Percentiles rank a stretch among this genome's conserved stretches.
Evolutionary conservation across 1,139 yeast genomes (phyloP).

Genomic region (Saccharomyces hybrid): DNA sequence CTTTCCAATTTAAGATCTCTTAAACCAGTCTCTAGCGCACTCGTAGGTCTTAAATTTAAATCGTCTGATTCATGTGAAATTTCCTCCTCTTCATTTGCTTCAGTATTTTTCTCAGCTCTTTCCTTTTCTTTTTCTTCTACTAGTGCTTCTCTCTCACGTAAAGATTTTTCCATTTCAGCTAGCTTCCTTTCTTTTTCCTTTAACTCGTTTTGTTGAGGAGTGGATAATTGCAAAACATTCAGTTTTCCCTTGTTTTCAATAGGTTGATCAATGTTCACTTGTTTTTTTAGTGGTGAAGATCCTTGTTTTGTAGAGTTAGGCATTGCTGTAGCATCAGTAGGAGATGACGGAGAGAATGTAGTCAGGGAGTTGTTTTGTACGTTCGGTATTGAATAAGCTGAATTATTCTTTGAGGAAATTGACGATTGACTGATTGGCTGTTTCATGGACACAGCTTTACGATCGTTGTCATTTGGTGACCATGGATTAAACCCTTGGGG

Average conservation of each 20-base stretch:
- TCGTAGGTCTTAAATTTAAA: slow-evolving; percentile 18
- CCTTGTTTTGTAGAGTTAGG: not conserved
- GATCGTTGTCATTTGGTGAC: slow-evolving; percentile 4
- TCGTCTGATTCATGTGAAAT: slow-evolving; percentile 4
- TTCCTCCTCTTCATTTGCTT: not conserved
- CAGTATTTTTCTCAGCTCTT: not conserved
- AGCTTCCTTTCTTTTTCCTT: slow-evolving; percentile 12
- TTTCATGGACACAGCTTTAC: slow-evolving; percentile 1
- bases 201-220: slow-evolving; percentile 22
- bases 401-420: not conserved
- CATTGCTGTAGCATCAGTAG: not conserved
- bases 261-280: slow-evolving; percentile 2
- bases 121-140: slow-evolving; percentile 2
- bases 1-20: slow-evolving; percentile 11
- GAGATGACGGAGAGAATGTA: not conserved
- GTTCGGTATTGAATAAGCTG: not conserved
- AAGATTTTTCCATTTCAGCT: slow-evolving; percentile 9
- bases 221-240: slow-evolving; percentile 23
- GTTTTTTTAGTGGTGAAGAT: slow-evolving; percentile 11
- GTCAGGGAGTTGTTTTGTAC: not conserved
- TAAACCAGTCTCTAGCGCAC: slow-evolving; percentile 18
- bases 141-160: slow-evolving; percentile 7
- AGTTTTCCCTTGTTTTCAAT: slow-evolving; percentile 13
- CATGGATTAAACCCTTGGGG: slow-evolving; percentile 3
- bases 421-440: not conserved